phyloP scores from a whole-genome alignment of 2,329 filamentous ascomycete genomes.

The Ophiostoma pallidulum region DNA sequence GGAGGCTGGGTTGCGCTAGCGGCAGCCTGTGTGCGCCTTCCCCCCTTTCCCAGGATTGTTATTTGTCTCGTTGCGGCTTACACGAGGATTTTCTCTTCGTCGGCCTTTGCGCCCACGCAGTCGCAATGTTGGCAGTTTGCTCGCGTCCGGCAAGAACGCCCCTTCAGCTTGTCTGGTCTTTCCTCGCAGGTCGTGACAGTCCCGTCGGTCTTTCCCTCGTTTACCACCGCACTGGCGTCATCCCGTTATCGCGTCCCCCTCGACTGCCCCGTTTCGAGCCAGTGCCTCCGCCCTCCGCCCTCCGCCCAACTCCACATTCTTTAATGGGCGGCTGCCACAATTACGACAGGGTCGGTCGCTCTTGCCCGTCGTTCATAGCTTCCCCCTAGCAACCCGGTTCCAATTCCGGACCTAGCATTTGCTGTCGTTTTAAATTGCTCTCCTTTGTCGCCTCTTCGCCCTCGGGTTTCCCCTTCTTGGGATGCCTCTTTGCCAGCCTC shows the following conservation, averaged over 20 bases:
- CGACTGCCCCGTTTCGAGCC: not conserved
- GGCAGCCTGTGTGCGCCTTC: too few species aligned
- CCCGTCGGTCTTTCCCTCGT: not conserved
- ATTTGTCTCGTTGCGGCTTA: conserved; percentile 1
- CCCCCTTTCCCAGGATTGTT: not conserved
- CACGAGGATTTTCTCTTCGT: not conserved
- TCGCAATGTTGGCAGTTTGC: too few species aligned
- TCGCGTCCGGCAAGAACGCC: too few species aligned
- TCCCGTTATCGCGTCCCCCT: not conserved
- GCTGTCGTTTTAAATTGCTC: not conserved
- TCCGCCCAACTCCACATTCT: conserved; percentile 7
- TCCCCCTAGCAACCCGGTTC: conserved; percentile 9
- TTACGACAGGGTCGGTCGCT: not conserved
- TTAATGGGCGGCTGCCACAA: not conserved
- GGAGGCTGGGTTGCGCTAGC: not conserved
- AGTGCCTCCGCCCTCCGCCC: not conserved
- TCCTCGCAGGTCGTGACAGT: not conserved
- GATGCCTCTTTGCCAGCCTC: not conserved
- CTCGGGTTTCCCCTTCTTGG: not conserved
- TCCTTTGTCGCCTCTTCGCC: not conserved
- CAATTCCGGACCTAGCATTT: conserved; percentile 1
- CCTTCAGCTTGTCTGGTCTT: not conserved
- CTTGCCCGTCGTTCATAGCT: not conserved
- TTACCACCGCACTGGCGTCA: not conserved
- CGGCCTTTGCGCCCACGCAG: too few species aligned